Percentiles rank a stretch among this genome's conserved stretches.
phyloP scores from a whole-genome alignment of 306 rosid genomes.

The Begonia loranthoides region DNA sequence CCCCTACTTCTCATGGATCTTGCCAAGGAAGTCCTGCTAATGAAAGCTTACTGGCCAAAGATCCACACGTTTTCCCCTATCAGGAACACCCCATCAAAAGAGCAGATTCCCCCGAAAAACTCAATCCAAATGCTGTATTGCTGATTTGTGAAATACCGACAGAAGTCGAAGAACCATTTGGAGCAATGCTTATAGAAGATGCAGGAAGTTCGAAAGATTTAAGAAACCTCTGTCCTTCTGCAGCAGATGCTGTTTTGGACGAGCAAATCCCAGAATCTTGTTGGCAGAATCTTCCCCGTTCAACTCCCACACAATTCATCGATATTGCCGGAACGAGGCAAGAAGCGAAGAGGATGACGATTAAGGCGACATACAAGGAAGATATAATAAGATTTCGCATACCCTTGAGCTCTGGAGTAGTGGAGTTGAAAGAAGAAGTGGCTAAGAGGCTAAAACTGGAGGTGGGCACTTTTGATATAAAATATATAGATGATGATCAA shows the following conservation, averaged over 20 bases:
- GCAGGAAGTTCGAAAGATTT: constrained; percentile 74
- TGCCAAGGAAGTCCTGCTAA: constrained; percentile 60
- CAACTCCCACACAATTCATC: constrained; percentile 35
- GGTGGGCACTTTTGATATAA: constrained; percentile 54
- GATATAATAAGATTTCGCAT: constrained; percentile 67
- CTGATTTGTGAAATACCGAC: constrained; percentile 15
- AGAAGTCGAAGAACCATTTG: constrained; percentile 52
- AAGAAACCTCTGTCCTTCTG: constrained; percentile 62
- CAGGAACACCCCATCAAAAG: constrained; percentile 24
- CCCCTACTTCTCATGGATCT: constrained; percentile 63
- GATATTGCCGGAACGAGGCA: constrained; percentile 19
- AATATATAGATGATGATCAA: constrained; percentile 72
- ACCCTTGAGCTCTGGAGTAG: constrained; percentile 27
- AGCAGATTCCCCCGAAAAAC: constrained; percentile 31
- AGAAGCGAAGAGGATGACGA: constrained; percentile 40
- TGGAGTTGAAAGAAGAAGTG: constrained; percentile 52
- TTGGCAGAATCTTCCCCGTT: constrained; percentile 28
- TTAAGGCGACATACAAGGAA: constrained; percentile 64
- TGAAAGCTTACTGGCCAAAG: constrained; percentile 27
- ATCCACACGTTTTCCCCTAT: constrained; percentile 22
- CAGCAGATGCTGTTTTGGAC: constrained; percentile 43
- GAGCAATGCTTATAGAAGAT: constrained; percentile 52
- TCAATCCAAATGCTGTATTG: constrained; percentile 23
- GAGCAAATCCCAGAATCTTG: constrained; percentile 46
- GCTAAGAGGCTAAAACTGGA: constrained; percentile 63